Evolutionary conservation across 2,329 filamentous ascomycete genomes (phyloP), one percentile per base, ranked within the genome.

Genomic region (Xylariaceae sp.): DNA sequence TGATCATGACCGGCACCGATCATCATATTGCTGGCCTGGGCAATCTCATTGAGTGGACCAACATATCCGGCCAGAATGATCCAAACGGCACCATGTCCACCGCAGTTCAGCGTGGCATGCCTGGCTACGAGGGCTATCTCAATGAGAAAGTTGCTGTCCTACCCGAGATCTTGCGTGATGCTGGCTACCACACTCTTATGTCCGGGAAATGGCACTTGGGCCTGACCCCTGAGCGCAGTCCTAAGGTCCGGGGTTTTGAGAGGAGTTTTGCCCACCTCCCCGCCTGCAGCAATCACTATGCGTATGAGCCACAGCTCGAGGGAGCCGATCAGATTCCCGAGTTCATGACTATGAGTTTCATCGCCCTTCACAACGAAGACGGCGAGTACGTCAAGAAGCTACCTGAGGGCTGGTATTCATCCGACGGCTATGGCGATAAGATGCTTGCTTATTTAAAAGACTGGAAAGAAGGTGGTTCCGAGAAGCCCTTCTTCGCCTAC

Each of bases 1-100:
- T 85, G 81, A 73, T 85, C 53, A 77, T 84, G 72, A 82, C 79
- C 0, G 80, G 80, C 4, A 83, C 80, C 1, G 79, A 82, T 55
- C 73, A 82, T 54, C 79, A 78, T 57, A 77, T 78, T 45, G 74
- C 74, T 8, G 75, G 80, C 1, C 67, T 83, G 2, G 80, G 79
- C 2, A 79, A 80, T 47, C 61, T 83, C 44, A 71, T 76, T 51
- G 76, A 80, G 63, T 80, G 76, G 61, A 62, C 59, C 21, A 64
- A 64, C 42, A 54, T 63, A 36, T 63, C 62, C 6, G 62, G 59
- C 3, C 62, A 65, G 45, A 66, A 63, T 23, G 58, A 61, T 32
- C 57, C 60, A 3, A 59, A 54, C 14, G 60, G 60, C 14, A 64
- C 54, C 6, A 59, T 61, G 53, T 60, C 56, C 6, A 63, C 56